Conservation (phyloP, 805 yeast species). For the Isabelozyma pseudorhagii region DNA sequence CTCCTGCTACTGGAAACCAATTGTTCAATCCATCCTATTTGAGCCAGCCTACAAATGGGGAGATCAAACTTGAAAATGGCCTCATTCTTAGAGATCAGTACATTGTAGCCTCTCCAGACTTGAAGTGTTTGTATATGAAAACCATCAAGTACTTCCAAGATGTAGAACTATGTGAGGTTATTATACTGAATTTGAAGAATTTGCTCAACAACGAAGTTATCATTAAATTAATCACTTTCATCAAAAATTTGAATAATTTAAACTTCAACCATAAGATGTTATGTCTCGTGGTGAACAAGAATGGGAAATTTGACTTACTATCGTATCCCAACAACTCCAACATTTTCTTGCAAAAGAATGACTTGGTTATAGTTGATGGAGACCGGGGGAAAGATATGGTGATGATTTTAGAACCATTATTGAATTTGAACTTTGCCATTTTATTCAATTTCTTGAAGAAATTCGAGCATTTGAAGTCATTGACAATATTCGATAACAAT, state of each 20-base stretch:
- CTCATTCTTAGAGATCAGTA: conserved; percentile 51
- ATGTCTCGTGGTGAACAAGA: conserved; percentile 54
- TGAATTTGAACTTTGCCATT: conserved; percentile 62
- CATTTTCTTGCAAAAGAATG: conserved; percentile 53
- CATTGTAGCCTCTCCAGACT: conserved; percentile 57
- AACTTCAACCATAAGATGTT: conserved; percentile 38
- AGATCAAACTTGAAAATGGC: conserved; percentile 58
- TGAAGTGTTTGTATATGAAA: conserved; percentile 46
- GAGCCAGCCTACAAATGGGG: background rate
- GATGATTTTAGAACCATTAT: conserved; percentile 63
- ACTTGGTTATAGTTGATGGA: conserved; percentile 76
- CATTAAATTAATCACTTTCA: conserved; percentile 30
- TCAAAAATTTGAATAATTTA: conserved; percentile 39
- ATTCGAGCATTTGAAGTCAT: conserved; percentile 61
- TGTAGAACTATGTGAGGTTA: conserved; percentile 19
- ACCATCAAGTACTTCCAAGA: conserved; percentile 54
- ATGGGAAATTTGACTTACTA: conserved; percentile 67
- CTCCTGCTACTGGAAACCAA: background rate
- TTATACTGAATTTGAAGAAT: conserved; percentile 22
- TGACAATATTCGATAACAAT: conserved; percentile 29
- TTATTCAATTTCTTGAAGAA: conserved; percentile 73
- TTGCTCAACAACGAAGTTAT: conserved; percentile 27
- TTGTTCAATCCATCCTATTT: background rate
- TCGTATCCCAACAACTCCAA: conserved; percentile 67
- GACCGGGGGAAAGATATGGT: conserved; percentile 82